Conservation (phyloP, 805 yeast species). For the Metschnikowia reukaufii region DNA sequence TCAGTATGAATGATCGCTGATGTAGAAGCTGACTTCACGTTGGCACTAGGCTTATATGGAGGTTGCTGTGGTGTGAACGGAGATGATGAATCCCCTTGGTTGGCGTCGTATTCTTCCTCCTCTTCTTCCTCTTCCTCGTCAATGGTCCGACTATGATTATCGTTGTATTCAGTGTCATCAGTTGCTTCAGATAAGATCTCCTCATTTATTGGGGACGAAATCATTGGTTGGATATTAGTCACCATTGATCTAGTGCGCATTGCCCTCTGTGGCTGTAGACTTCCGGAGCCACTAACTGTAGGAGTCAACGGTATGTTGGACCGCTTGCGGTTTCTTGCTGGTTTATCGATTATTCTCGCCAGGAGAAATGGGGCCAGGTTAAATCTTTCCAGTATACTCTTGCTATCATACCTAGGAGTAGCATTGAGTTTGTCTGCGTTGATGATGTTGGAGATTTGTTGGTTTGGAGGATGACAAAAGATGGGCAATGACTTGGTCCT, state of each 20-base stretch:
- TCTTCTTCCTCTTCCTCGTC: slow-evolving; percentile 29
- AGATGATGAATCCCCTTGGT: slow-evolving; percentile 30
- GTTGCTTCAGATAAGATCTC: slow-evolving; percentile 35
- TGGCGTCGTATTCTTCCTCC: slow-evolving; percentile 29
- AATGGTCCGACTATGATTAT: slow-evolving; percentile 18
- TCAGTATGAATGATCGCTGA: slow-evolving; percentile 15
- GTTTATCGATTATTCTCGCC: slow-evolving; percentile 43
- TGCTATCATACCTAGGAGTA: slow-evolving; percentile 40
- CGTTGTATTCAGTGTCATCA: slow-evolving; percentile 41
- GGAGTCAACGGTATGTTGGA: slow-evolving; percentile 20
- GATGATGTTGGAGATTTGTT: slow-evolving; percentile 40
- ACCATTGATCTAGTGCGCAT: slow-evolving; percentile 46
- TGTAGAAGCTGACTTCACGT: slow-evolving; percentile 12
- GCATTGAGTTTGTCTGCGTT: slow-evolving; percentile 41
- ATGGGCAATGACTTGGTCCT: slow-evolving; percentile 45
- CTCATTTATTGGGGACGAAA: slow-evolving; percentile 45
- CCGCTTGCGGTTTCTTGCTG: slow-evolving; percentile 25
- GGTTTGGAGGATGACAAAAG: slow-evolving; percentile 40
- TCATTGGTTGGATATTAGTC: slow-evolving; percentile 28
- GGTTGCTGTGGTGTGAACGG: slow-evolving; percentile 45
- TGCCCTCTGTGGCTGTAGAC: slow-evolving; percentile 35
- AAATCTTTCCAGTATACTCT: slow-evolving; percentile 43
- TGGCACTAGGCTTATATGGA: slow-evolving; percentile 27
- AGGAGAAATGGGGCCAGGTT: slow-evolving; percentile 46
- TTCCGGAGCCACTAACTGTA: slow-evolving; percentile 14